Percentiles rank a stretch among this genome's conserved stretches.
Conservation (phyloP, 805 yeast species). For the Kluyveromyces nonfermentans region DNA sequence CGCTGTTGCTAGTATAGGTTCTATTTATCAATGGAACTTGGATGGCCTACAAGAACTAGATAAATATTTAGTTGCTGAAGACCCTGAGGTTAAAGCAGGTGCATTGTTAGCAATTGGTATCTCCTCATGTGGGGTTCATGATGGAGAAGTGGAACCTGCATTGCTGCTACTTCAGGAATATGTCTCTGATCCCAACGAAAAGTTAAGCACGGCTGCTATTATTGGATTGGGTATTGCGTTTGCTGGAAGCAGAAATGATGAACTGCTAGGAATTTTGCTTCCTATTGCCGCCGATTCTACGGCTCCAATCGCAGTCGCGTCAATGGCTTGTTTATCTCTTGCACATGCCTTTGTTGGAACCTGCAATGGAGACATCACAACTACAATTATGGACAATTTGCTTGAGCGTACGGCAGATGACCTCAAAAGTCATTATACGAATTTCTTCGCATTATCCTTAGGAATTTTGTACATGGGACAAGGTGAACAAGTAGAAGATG, state of each 20-base stretch:
- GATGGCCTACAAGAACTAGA: slow-evolving; percentile 88
- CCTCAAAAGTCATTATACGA: slow-evolving; percentile 75
- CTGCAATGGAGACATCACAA: slow-evolving; percentile 87
- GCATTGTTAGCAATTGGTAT: slow-evolving; percentile 93
- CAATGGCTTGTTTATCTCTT: slow-evolving; percentile 81
- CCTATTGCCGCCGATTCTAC: slow-evolving; percentile 78
- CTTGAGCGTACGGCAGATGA: slow-evolving; percentile 76
- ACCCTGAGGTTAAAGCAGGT: slow-evolving; percentile 88
- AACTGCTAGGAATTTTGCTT: slow-evolving; percentile 61
- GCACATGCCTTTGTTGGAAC: slow-evolving; percentile 96
- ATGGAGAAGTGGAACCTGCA: slow-evolving; percentile 85
- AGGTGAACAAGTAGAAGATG: slow-evolving; percentile 89
- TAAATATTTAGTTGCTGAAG: slow-evolving; percentile 76
- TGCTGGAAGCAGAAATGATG: slow-evolving; percentile 88
- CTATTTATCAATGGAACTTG: slow-evolving; percentile 85
- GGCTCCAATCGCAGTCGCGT: slow-evolving; percentile 65
- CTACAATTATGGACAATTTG: slow-evolving; percentile 83
- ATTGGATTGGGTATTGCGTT: slow-evolving; percentile 90
- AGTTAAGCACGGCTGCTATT: slow-evolving; percentile 71
- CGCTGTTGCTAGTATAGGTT: slow-evolving; percentile 85
- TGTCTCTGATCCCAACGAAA: slow-evolving; percentile 51
- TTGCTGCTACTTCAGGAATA: slow-evolving; percentile 78
- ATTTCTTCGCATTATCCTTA: slow-evolving; percentile 84
- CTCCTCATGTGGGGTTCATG: slow-evolving; percentile 85
- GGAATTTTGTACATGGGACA: slow-evolving; percentile 90